phyloP scores from a whole-genome alignment of 768 basidiomycete species.

The Leccinum boreale region DNA sequence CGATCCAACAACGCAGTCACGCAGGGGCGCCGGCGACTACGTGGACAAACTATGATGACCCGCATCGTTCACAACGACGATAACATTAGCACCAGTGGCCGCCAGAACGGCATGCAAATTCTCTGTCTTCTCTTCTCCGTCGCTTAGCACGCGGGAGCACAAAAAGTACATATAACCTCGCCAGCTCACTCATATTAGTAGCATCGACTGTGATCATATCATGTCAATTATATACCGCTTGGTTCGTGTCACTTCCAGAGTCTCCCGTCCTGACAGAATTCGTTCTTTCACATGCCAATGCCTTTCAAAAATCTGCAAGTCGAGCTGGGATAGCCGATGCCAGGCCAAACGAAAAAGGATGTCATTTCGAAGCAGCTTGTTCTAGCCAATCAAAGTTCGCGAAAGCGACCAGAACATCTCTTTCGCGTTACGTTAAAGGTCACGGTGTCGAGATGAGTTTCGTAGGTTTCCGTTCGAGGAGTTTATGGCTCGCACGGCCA shows the following conservation, averaged over 20 bases:
- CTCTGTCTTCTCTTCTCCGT: constrained; percentile 1
- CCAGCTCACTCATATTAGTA: background rate
- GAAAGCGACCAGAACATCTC: background rate
- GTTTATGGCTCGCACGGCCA: background rate
- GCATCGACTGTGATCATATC: constrained; percentile 11
- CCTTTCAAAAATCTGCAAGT: constrained; percentile 32
- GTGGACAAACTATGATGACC: constrained; percentile 10
- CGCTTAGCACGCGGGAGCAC: constrained; percentile 11
- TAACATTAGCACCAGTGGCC: background rate
- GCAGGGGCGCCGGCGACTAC: constrained; percentile 9
- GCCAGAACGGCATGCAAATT: constrained; percentile 4
- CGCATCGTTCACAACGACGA: background rate
- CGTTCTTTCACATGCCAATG: constrained; percentile 39
- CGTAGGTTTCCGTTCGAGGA: background rate
- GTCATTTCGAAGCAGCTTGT: background rate
- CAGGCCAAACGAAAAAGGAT: background rate
- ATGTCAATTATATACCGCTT: constrained; percentile 22
- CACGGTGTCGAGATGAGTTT: background rate
- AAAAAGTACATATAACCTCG: constrained; percentile 1
- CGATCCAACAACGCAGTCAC: background rate
- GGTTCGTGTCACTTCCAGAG: constrained; percentile 43
- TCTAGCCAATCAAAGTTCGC: background rate
- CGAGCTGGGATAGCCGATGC: constrained; percentile 36
- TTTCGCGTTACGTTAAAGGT: background rate
- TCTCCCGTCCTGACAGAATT: constrained; percentile 38